Evolutionary conservation across 148 eudicot genomes (phyloP), one percentile per base, ranked within the genome.

Genomic region (Rhododendron vialii): DNA sequence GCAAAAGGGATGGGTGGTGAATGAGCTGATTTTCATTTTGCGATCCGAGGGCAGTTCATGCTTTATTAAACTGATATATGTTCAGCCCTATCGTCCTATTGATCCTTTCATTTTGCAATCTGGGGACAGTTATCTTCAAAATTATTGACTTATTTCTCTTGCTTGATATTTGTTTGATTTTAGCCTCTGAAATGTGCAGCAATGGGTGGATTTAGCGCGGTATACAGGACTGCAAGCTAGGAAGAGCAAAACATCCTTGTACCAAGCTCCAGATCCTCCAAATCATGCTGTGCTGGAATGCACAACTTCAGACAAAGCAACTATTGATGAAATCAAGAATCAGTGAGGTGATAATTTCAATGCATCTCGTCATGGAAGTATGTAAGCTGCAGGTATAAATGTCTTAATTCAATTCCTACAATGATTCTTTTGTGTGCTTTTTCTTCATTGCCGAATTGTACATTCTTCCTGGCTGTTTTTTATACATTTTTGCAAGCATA

Each of bases 141-240:
- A 67, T 26, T 22, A 36, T 71, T 53, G 20, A 45, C 61, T 86
- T 71, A 33, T 84, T 76, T 80, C 24, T 86, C 78, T 35, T 53
- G 20, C 51, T 78, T 78, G 30, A 50, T 43, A 48, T 63, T 55
- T 9, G 33, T 71, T 22, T 28, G 63, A 80, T 78, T 57, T 15
- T 80, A 71, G 76, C 33, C 71, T 86, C 78, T 85, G 3, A 47
- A 87, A 84, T 87, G 59, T 90, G 91, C 98, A 97, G 99, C 99
- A 95, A 97, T 97, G 99, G 99, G 86, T 97, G 83, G 98, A 97
- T 93, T 92, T 97, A 85, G 98, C 98, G 78, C 93, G 95, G 59
- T 90, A 88, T 83, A 94, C 96, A n/a, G 98, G 98, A 80, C 88
- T 97, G 82, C 99, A 97, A 88, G 87, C 93, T 82, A 92, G 89